These are phyloP conservation scores for Spathaspora sp. DNA, from an alignment of 1,139 yeast species.

Conservation along the genomic window DNA sequence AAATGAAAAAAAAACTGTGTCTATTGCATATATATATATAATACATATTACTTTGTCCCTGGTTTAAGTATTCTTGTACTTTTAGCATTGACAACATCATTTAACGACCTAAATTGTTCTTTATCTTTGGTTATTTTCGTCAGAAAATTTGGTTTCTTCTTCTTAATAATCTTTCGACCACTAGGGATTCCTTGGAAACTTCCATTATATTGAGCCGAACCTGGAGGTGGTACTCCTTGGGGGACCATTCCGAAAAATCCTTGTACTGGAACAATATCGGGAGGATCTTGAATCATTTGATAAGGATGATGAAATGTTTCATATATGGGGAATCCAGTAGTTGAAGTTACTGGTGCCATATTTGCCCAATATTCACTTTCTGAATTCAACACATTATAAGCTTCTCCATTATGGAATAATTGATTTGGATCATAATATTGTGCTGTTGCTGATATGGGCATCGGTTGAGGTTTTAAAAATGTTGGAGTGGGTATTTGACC, in stretches of 20 bases:
- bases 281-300: slow-evolving; percentile 9
- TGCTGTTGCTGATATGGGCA: slow-evolving; percentile 13
- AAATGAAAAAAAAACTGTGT: not conserved
- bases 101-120: slow-evolving; percentile 1
- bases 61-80: slow-evolving; percentile 7
- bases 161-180: not conserved
- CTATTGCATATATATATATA: not conserved
- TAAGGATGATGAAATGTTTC: slow-evolving; percentile 11
- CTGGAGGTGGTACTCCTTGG: not conserved
- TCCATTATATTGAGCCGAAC: not conserved
- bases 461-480: slow-evolving; percentile 13
- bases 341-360: slow-evolving; percentile 7
- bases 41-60: not conserved
- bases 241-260: not conserved
- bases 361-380: slow-evolving; percentile 26
- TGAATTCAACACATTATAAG: slow-evolving; percentile 13
- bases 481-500: slow-evolving; percentile 15
- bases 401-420: slow-evolving; percentile 13
- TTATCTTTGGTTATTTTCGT: not conserved
- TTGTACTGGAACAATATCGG: slow-evolving; percentile 9
- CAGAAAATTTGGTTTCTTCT: not conserved
- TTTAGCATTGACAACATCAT: slow-evolving; percentile 13
- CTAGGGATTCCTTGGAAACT: not conserved
- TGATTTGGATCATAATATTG: slow-evolving; percentile 12
- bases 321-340: slow-evolving; percentile 7